A percentile compares a stretch with the other conserved stretches of the same genome.
Conservation (phyloP, 2,329 filamentous ascomycete genomes). For the Xylariomycetidae sp. region DNA sequence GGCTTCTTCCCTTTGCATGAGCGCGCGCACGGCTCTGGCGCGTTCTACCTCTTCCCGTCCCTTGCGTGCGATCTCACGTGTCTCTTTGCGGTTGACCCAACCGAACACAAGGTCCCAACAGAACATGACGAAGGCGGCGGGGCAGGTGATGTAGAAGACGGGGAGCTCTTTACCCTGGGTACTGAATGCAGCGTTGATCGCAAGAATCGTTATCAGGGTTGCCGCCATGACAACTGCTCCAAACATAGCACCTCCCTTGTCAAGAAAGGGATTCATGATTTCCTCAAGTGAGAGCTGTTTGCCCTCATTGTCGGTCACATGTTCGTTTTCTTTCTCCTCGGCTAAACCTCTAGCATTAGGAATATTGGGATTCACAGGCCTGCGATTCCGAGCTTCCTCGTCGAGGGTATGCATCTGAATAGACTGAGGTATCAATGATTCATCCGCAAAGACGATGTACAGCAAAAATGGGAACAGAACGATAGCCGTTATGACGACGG, state of each 20-base stretch:
- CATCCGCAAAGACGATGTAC: conserved; percentile 63
- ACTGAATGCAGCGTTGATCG: conserved; percentile 59
- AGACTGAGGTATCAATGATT: conserved; percentile 56
- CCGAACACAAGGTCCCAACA: conserved; percentile 62
- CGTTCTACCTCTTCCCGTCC: conserved; percentile 46
- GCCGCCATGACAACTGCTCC: conserved; percentile 62
- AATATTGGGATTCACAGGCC: conserved; percentile 69
- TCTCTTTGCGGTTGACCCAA: conserved; percentile 59
- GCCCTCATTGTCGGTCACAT: conserved; percentile 39
- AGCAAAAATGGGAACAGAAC: conserved; percentile 66
- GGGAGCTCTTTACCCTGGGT: conserved; percentile 45
- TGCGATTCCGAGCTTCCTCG: conserved; percentile 47
- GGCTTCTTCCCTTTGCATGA: conserved; percentile 27
- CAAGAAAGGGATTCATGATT: conserved; percentile 71
- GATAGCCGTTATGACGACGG: conserved; percentile 62
- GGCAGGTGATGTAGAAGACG: conserved; percentile 66
- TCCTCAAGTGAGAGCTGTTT: conserved; percentile 62
- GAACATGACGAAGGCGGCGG: conserved; percentile 64
- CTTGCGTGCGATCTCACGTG: conserved; percentile 55
- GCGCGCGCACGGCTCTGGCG: conserved; percentile 33
- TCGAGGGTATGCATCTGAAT: conserved; percentile 67
- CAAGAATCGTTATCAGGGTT: conserved; percentile 62
- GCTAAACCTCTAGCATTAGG: conserved; percentile 55
- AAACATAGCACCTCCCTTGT: conserved; percentile 60
- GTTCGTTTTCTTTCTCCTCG: conserved; percentile 44